phyloP scores from a whole-genome alignment of 73 alveolate genomes.

The Paramecium primaurelia region DNA sequence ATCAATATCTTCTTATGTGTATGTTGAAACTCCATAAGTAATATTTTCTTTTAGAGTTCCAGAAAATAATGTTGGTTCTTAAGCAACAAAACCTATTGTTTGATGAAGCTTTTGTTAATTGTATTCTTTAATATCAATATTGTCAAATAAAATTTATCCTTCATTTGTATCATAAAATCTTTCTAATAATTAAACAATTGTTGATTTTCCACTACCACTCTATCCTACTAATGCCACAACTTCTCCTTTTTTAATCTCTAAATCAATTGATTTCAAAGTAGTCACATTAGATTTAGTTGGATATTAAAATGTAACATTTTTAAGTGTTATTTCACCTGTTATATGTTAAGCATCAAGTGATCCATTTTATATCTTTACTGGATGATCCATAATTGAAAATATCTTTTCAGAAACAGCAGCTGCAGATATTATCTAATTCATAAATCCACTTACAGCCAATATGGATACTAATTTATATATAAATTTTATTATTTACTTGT shows the following conservation, averaged over 20 bases:
- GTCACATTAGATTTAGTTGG: conserved; percentile 12
- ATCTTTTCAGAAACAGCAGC: conserved; percentile 43
- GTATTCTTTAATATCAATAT: conserved; percentile 75
- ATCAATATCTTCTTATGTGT: conserved; percentile 59
- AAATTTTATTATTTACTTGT: not conserved
- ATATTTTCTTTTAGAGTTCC: conserved; percentile 84
- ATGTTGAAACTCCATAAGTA: conserved; percentile 72
- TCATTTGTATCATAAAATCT: conserved; percentile 90
- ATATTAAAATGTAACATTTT: not conserved
- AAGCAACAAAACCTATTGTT: conserved; percentile 81
- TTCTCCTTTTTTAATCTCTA: conserved; percentile 42
- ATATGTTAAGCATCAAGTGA: not conserved
- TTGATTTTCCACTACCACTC: conserved; percentile 95
- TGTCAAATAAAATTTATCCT: conserved; percentile 87
- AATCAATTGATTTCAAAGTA: not conserved
- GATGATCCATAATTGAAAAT: not conserved
- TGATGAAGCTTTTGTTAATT: conserved; percentile 68
- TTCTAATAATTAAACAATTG: conserved; percentile 78
- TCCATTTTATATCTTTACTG: not conserved
- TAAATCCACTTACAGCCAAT: not conserved
- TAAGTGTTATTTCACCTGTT: not conserved
- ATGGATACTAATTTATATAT: not conserved
- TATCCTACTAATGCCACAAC: conserved; percentile 74
- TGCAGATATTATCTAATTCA: conserved; percentile 17
- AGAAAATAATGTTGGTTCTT: conserved; percentile 88